Evolutionary conservation across 1,284 basidiomycete genomes (phyloP), one percentile per base, ranked within the genome.

Genomic region (Tilletia caries): DNA sequence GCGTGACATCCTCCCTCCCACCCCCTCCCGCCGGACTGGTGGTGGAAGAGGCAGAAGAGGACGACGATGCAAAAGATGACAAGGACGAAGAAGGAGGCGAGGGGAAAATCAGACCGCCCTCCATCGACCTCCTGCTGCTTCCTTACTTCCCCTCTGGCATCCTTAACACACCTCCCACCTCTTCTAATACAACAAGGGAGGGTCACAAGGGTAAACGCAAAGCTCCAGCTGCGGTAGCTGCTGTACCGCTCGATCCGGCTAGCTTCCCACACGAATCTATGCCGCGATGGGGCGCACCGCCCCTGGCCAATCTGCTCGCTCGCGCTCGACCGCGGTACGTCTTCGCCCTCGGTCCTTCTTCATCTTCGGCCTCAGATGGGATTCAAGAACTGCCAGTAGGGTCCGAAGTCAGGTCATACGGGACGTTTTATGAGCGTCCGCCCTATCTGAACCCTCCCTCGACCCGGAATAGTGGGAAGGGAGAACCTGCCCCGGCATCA

Each of bases 341-440:
- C 69, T 81, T 83, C 58, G 58, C 80, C 0, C 71, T 75, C 41
- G 76, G 75, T 3, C 80, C 78, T 0, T 65, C 68, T 0, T 0
- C 52, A 1, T 20, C 29, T 15, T 3, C 27, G 3, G 58, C 12
- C 32, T 13, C 13, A 8, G 5, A n/a, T n/a, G n/a, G n/a, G n/a
- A n/a, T 34, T 1, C 34, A 27, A 29, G 29, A 41, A 41, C 33
- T 62, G 6, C 29, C 27, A 33, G 32, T 33, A 23, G 64, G 37
- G 0, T 13, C 44, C 2, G 73, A 73, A 4, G 67, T 70, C 18
- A 54, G 73, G 3, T 58, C 37, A 13, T 71, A 67, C 48, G 81
- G 81, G 25, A 71, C 71, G 10, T 83, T 78, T 65, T 83, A 76
- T 73, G 81, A 83, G 64, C 73, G 81, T 0, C 68, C 73, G 37